A percentile compares a stretch with the other conserved stretches of the same genome.
Evolutionary conservation across 2,329 filamentous ascomycete genomes (phyloP).

Genomic region (Penicillium sp.): DNA sequence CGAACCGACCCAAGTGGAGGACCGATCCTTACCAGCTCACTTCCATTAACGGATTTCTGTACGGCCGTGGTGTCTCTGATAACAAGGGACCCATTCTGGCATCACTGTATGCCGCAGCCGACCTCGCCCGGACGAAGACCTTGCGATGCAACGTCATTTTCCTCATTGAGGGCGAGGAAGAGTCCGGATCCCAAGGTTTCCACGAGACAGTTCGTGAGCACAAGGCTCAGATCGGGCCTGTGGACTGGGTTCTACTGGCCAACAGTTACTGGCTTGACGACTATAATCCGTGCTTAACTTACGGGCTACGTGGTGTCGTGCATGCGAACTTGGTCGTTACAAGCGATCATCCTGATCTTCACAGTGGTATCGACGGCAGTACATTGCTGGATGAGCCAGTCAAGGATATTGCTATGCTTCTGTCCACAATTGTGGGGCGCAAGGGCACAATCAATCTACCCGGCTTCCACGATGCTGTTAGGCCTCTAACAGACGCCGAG

Average conservation of each 20-base stretch:
- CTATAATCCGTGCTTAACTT: constrained; percentile 90
- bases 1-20: constrained; percentile 77
- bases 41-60: constrained; percentile 87
- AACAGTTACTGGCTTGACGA: constrained; percentile 99
- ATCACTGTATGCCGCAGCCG: constrained; percentile 88
- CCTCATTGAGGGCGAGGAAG: constrained; percentile 94
- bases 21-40: constrained; percentile 86
- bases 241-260: constrained; percentile 92
- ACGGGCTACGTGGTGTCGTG: constrained; percentile 88
- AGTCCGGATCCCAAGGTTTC: constrained; percentile 89
- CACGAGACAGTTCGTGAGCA: constrained; percentile 75
- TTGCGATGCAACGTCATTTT: constrained; percentile 89
- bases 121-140: constrained; percentile 78
- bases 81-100: constrained; percentile 97
- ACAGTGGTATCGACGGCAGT: constrained; percentile 96
- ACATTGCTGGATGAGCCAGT: constrained; percentile 85
- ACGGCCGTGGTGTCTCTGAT: constrained; percentile 93
- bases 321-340: constrained; percentile 89
- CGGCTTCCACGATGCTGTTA: constrained; percentile 81
- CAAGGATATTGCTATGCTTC: constrained; percentile 81
- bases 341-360: constrained; percentile 81
- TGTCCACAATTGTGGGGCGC: constrained; percentile 77
- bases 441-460: constrained; percentile 82
- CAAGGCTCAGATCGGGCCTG: constrained; percentile 79
- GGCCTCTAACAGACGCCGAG: constrained; percentile 72